Evolutionary conservation across 352 stramenopile species (phyloP), one percentile per base, ranked within the genome.

Genomic region (Pythium brachiatum): DNA sequence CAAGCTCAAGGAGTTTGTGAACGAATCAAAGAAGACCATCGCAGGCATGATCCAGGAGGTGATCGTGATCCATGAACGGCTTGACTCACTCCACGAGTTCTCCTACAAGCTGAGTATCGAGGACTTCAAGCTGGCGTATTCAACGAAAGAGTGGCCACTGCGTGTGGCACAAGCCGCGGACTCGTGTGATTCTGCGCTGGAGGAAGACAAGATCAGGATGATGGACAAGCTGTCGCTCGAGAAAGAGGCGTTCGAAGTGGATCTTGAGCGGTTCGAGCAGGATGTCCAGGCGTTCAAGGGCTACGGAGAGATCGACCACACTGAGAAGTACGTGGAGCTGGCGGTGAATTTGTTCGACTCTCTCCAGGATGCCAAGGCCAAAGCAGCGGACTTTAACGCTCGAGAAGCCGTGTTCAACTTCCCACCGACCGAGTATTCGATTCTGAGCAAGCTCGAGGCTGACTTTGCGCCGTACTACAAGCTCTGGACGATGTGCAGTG

Each of bases 401-500:
- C 80, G 95, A 11, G 94, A 98, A 62, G 79, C 86, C 2, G 89
- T 98, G 3, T 98, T 98, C 69, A 93, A 92, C 15, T 97, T 98
- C 36, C 86, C 86, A 8, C 88, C 88, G 15, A 98, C 92, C 0
- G 92, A 98, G 36, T 98, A 98, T 64, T 80, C 83, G 27, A 76
- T 96, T 20, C 62, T 98, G 18, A 63, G 64, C 29, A 90, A 94
- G 52, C 74, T 97, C 16, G 88, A 97, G 64, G 69, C 64, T 1
- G 84, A 97, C 51, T 96, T 98, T 38, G 66, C 80, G 13, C 92
- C 90, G 23, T 97, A 97, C 72, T 97, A 96, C 64, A 95, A 96
- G 61, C 82, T 98, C 5, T 98, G 94, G 93, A 98, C 91, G 9
- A 97, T 98, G 90, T 95, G 94, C 62, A 94, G 81, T 36, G 93